A percentile compares a stretch with the other conserved stretches of the same genome.
phyloP scores from a whole-genome alignment of 2,329 filamentous ascomycete genomes.

The Penicillium hesseltinei region DNA sequence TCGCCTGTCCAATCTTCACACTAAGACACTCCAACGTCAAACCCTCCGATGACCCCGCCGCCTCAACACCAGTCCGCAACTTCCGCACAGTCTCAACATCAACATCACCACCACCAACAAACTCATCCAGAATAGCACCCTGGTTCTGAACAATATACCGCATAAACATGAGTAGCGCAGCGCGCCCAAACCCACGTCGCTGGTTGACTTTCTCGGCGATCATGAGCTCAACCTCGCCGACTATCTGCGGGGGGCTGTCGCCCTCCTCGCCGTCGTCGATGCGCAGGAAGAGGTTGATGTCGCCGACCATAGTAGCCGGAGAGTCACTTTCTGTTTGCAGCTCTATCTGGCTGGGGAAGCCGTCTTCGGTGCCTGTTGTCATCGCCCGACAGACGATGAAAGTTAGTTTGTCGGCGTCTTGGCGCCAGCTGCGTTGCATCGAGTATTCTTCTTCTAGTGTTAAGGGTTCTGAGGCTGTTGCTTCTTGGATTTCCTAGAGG shows the following conservation, averaged over 20 bases:
- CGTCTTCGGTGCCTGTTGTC: background rate
- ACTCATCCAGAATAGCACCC: constrained; percentile 58
- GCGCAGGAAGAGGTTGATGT: constrained; percentile 78
- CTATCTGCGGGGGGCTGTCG: constrained; percentile 33
- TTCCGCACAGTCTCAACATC: constrained; percentile 14
- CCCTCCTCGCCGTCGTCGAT: constrained; percentile 53
- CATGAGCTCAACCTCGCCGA: constrained; percentile 86
- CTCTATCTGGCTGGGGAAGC: background rate
- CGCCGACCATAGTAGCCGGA: constrained; percentile 62
- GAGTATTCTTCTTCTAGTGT: constrained; percentile 77
- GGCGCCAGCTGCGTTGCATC: constrained; percentile 87
- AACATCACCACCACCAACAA: constrained; percentile 29
- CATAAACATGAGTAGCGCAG: constrained; percentile 66
- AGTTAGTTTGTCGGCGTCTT: constrained; percentile 80
- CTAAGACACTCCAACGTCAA: constrained; percentile 47
- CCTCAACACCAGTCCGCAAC: constrained; percentile 15
- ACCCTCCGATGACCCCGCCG: background rate
- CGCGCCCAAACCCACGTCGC: constrained; percentile 63
- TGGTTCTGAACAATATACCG: constrained; percentile 62
- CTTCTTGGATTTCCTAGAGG: constrained; percentile 65
- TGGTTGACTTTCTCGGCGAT: constrained; percentile 62
- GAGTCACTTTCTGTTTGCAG: constrained; percentile 52
- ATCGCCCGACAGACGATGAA: constrained; percentile 75
- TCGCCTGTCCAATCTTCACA: constrained; percentile 61
- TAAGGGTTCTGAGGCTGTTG: constrained; percentile 84